Conservation (phyloP, 2,329 filamentous ascomycete genomes). For the Neonectria ditissima region DNA sequence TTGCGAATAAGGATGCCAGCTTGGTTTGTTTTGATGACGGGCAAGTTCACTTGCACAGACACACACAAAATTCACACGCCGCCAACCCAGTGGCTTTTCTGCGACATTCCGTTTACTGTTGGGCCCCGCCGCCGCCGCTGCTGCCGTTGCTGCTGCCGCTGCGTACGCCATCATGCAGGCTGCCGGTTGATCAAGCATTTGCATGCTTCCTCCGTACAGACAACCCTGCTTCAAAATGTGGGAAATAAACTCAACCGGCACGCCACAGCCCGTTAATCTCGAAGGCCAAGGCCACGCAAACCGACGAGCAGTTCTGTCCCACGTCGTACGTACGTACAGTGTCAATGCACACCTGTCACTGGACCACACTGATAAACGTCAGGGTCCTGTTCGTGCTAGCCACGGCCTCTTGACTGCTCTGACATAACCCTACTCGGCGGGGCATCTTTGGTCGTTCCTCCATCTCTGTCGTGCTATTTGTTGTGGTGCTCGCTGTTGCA, state of each 20-base stretch:
- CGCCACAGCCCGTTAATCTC: not conserved
- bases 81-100: not conserved
- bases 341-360: constrained; percentile 15
- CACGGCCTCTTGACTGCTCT: constrained; percentile 1
- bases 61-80: constrained; percentile 3
- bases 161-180: not conserved
- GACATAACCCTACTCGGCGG: constrained; percentile 12
- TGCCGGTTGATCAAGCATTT: not conserved
- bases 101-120: not conserved
- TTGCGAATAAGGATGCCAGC: not conserved
- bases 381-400: constrained; percentile 25
- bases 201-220: not conserved
- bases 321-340: not conserved
- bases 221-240: not conserved
- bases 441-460: constrained; percentile 12
- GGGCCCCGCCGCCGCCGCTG: not conserved
- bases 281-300: constrained; percentile 8
- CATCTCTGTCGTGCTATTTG: constrained; percentile 11
- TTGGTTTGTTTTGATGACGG: constrained; percentile 9
- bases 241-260: not conserved
- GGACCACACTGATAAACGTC: constrained; percentile 6
- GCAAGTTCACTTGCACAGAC: constrained; percentile 3
- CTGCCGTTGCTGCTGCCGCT: not conserved
- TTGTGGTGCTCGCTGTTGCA: not conserved
- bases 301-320: constrained; percentile 1